Percentiles rank a stretch among this genome's conserved stretches.
These are phyloP conservation scores for Trichothecium sympodiale DNA, from an alignment of 2,329 filamentous ascomycete genomes.

Conservation along the genomic window DNA sequence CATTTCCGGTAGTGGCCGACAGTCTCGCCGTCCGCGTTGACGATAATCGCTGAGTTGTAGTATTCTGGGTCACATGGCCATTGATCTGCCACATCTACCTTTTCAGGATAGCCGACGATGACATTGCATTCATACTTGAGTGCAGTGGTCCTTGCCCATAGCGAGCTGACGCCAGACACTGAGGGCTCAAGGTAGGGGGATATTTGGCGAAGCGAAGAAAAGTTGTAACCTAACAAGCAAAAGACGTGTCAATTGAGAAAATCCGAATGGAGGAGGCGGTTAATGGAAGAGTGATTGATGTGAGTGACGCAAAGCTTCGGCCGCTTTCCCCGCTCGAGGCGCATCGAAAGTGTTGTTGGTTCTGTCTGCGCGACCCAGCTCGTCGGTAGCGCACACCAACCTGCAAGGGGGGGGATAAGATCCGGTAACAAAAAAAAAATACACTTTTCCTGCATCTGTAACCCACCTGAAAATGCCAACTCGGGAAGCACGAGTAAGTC, in stretches of 20 bases:
- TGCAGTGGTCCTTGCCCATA: slow-evolving; percentile 61
- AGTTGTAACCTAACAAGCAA: slow-evolving; percentile 56
- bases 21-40: slow-evolving; percentile 46
- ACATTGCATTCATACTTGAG: slow-evolving; percentile 56
- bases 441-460: too few species aligned
- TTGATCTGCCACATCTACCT: slow-evolving; percentile 35
- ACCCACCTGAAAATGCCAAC: slow-evolving; percentile 62
- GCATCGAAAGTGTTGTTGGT: too few species aligned
- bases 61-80: slow-evolving; percentile 42
- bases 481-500: slow-evolving; percentile 67
- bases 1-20: slow-evolving; percentile 50
- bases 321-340: too few species aligned
- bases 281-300: too few species aligned
- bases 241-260: neutral
- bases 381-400: too few species aligned
- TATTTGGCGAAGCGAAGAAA: slow-evolving; percentile 57
- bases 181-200: slow-evolving; percentile 56
- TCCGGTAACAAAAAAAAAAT: too few species aligned
- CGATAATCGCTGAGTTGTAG: slow-evolving; percentile 42
- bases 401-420: too few species aligned
- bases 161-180: slow-evolving; percentile 52
- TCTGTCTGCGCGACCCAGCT: too few species aligned
- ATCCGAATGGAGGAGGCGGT: too few species aligned
- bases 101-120: slow-evolving; percentile 64
- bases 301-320: too few species aligned